phyloP scores from a whole-genome alignment of 805 yeast genomes.

The Wickerhamomyces tratensis region DNA sequence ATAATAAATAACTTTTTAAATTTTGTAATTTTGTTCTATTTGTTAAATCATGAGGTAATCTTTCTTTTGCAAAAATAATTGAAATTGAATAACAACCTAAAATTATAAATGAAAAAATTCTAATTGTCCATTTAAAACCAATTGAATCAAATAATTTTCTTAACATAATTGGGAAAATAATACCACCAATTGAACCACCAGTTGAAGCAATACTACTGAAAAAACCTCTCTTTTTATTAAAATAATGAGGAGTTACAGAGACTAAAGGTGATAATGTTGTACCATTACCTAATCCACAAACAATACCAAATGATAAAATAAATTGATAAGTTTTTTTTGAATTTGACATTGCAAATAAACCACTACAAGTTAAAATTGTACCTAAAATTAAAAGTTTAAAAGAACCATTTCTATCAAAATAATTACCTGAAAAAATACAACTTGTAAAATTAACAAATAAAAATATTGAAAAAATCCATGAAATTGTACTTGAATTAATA shows the following conservation, averaged over 20 bases:
- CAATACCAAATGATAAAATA: conserved; percentile 40
- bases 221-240: conserved; percentile 39
- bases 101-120: conserved; percentile 32
- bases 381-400: conserved; percentile 30
- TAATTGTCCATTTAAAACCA: conserved; percentile 45
- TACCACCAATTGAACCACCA: conserved; percentile 42
- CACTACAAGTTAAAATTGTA: conserved; percentile 28
- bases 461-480: conserved; percentile 53
- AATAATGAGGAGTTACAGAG: conserved; percentile 53
- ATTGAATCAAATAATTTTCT: conserved; percentile 29
- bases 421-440: conserved; percentile 42
- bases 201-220: conserved; percentile 34
- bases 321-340: conserved; percentile 44
- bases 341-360: conserved; percentile 39
- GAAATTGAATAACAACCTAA: conserved; percentile 8
- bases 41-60: conserved; percentile 15
- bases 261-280: conserved; percentile 44
- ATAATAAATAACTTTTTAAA: conserved; percentile 8
- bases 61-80: conserved; percentile 21
- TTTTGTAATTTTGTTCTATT: conserved; percentile 6
- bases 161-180: conserved; percentile 38
- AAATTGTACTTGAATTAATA: conserved; percentile 32
- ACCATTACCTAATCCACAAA: conserved; percentile 45
- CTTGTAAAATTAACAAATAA: conserved; percentile 34
- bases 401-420: conserved; percentile 42